phyloP scores from a whole-genome alignment of 2,329 filamentous ascomycete species.

The Pyrenophora graminea region DNA sequence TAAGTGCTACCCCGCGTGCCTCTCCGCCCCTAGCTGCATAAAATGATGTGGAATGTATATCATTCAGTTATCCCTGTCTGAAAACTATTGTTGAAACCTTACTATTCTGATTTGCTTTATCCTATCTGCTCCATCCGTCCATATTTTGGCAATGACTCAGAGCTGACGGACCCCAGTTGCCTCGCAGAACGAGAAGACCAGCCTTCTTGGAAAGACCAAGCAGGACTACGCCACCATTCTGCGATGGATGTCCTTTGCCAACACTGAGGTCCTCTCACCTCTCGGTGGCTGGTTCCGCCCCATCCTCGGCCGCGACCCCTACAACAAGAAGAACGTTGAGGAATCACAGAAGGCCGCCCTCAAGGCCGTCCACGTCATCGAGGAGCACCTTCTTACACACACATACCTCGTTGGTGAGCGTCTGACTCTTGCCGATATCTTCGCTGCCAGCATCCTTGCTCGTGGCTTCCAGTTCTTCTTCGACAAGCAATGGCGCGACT shows the following conservation, averaged over 20 bases:
- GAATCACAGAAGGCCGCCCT: slow-evolving; percentile 71
- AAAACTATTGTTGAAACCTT: slow-evolving; percentile 84
- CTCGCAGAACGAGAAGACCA: slow-evolving; percentile 99
- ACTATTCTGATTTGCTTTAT: slow-evolving; percentile 84
- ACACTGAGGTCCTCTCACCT: slow-evolving; percentile 76
- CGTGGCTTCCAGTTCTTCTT: slow-evolving; percentile 94
- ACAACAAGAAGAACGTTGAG: slow-evolving; percentile 98
- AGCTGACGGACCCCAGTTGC: slow-evolving; percentile 67
- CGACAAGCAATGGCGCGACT: slow-evolving; percentile 82
- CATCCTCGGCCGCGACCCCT: slow-evolving; percentile 76
- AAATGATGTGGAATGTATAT: slow-evolving; percentile 70
- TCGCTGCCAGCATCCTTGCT: slow-evolving; percentile 74
- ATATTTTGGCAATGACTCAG: slow-evolving; percentile 33
- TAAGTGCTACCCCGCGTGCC: slow-evolving; percentile 61
- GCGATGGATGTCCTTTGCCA: slow-evolving; percentile 97
- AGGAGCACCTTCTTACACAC: slow-evolving; percentile 87
- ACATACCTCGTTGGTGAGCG: slow-evolving; percentile 98
- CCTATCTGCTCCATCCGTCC: slow-evolving; percentile 16
- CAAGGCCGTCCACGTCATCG: slow-evolving; percentile 72
- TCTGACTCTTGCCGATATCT: slow-evolving; percentile 94
- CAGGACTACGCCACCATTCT: slow-evolving; percentile 99
- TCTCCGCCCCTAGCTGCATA: slow-evolving; percentile 32
- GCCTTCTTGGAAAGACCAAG: slow-evolving; percentile 99
- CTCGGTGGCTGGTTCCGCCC: slow-evolving; percentile 85
- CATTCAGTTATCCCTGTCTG: slow-evolving; percentile 78